Evolutionary conservation across 2,329 filamentous ascomycete genomes (phyloP).

Genomic region (Paecilomyces dactylethromorphus): DNA sequence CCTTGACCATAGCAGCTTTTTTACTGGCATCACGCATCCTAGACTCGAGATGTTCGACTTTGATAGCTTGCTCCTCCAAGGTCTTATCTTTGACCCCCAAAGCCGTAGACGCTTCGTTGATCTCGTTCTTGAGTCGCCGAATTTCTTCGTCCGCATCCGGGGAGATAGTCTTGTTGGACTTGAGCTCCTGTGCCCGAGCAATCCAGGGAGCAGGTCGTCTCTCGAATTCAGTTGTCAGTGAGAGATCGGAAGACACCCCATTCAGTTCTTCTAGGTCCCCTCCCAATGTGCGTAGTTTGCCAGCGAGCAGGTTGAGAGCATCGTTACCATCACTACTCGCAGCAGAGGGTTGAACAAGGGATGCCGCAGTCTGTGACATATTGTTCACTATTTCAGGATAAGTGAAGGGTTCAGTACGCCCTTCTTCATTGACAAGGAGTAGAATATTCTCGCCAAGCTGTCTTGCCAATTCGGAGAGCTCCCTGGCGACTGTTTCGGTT

Average conservation of each 20-base stretch:
- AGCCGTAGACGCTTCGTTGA: slow-evolving; percentile 67
- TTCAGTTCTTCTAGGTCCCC: slow-evolving; percentile 64
- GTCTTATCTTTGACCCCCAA: slow-evolving; percentile 71
- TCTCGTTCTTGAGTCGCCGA: slow-evolving; percentile 69
- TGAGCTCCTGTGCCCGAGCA: slow-evolving; percentile 71
- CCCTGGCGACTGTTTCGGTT: slow-evolving; percentile 58
- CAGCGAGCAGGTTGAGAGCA: slow-evolving; percentile 61
- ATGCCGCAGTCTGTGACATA: slow-evolving; percentile 38
- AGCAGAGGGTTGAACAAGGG: slow-evolving; percentile 19
- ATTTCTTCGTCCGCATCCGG: slow-evolving; percentile 82
- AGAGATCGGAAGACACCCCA: slow-evolving; percentile 62
- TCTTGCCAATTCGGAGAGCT: slow-evolving; percentile 61
- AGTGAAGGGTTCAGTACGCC: slow-evolving; percentile 59
- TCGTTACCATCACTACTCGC: slow-evolving; percentile 38
- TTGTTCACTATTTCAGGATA: slow-evolving; percentile 59
- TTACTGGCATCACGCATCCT: slow-evolving; percentile 76
- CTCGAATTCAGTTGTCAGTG: slow-evolving; percentile 73
- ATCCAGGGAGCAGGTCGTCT: slow-evolving; percentile 72
- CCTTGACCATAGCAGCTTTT: slow-evolving; percentile 54
- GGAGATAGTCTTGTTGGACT: slow-evolving; percentile 71
- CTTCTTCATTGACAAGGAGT: slow-evolving; percentile 63
- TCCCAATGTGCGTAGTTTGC: slow-evolving; percentile 60
- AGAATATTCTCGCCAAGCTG: slow-evolving; percentile 62
- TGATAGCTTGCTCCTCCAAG: slow-evolving; percentile 78
- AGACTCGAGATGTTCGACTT: slow-evolving; percentile 87